Evolutionary conservation across 2,329 filamentous ascomycete genomes (phyloP).

Genomic region (Fusarium denticulatum): DNA sequence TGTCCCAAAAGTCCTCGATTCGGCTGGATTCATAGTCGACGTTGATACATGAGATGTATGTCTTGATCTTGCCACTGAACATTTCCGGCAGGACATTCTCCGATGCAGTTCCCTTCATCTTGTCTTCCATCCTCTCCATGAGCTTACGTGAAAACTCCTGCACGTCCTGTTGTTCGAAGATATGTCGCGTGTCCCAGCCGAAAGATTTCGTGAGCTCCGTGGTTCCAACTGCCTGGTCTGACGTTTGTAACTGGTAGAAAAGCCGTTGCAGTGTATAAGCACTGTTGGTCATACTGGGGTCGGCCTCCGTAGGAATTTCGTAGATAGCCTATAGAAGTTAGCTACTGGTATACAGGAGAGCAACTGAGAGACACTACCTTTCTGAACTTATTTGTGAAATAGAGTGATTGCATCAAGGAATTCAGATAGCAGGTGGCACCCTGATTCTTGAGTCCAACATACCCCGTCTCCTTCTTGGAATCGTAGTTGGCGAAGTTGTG

Average conservation of each 20-base stretch:
- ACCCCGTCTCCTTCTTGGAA: conserved; percentile 98
- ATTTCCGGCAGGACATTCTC: conserved; percentile 89
- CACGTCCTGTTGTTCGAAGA: conserved; percentile 98
- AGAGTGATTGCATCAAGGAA: conserved; percentile 83
- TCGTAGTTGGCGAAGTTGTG: conserved; percentile 95
- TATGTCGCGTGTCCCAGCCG: conserved; percentile 97
- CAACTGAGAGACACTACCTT: conserved; percentile 65
- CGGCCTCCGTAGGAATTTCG: conserved; percentile 90
- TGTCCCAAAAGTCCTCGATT: conserved; percentile 98
- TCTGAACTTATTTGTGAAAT: conserved; percentile 91
- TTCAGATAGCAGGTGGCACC: conserved; percentile 92
- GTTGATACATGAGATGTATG: conserved; percentile 98
- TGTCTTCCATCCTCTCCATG: conserved; percentile 96
- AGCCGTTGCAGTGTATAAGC: conserved; percentile 93
- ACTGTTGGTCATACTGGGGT: conserved; percentile 84
- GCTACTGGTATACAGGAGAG: not conserved
- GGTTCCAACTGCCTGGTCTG: conserved; percentile 83
- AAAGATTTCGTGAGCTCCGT: conserved; percentile 96
- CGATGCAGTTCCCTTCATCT: conserved; percentile 95
- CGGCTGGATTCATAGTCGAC: conserved; percentile 97
- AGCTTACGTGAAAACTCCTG: conserved; percentile 96
- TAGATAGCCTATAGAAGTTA: conserved; percentile 78
- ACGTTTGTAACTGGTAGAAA: conserved; percentile 95
- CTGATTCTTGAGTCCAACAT: conserved; percentile 95
- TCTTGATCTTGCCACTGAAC: conserved; percentile 98